Conservation (phyloP, 2,329 filamentous ascomycete species). For the Emericellopsis cladophorae region DNA sequence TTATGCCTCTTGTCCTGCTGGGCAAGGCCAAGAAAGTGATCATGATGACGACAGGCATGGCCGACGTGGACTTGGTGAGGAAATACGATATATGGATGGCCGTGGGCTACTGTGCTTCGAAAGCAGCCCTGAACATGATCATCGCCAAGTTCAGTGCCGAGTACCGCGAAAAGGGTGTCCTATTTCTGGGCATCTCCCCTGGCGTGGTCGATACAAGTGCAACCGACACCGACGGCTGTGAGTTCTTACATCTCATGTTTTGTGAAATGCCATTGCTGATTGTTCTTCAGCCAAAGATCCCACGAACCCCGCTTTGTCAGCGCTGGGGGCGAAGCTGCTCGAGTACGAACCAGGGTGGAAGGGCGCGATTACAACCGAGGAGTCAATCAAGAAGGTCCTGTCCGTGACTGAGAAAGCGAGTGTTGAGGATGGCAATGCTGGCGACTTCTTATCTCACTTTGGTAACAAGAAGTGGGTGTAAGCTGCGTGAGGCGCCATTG, state of each 20-base stretch:
- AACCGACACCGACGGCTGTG: neutral
- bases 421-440: constrained; percentile 1
- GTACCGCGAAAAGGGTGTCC: constrained; percentile 31
- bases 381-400: neutral
- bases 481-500: neutral
- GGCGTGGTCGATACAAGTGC: constrained; percentile 3
- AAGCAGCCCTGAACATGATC: constrained; percentile 34
- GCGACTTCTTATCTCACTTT: constrained; percentile 2
- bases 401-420: neutral
- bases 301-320: neutral
- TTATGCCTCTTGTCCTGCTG: constrained; percentile 35
- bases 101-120: constrained; percentile 29
- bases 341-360: constrained; percentile 2
- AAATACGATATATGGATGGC: constrained; percentile 18
- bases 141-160: constrained; percentile 36
- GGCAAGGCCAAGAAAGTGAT: constrained; percentile 38
- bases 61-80: constrained; percentile 27
- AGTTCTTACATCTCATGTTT: neutral
- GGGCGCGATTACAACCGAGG: constrained; percentile 1
- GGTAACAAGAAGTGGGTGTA: constrained; percentile 4
- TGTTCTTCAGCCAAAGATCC: neutral
- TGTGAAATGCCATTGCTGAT: no score
- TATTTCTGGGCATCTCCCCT: constrained; percentile 24
- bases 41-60: constrained; percentile 29
- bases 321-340: neutral